Evolutionary conservation across 495 filamentous ascomycete species (phyloP), one percentile per base, ranked within the genome.

Genomic region (Sabuloglossum arenarium): DNA sequence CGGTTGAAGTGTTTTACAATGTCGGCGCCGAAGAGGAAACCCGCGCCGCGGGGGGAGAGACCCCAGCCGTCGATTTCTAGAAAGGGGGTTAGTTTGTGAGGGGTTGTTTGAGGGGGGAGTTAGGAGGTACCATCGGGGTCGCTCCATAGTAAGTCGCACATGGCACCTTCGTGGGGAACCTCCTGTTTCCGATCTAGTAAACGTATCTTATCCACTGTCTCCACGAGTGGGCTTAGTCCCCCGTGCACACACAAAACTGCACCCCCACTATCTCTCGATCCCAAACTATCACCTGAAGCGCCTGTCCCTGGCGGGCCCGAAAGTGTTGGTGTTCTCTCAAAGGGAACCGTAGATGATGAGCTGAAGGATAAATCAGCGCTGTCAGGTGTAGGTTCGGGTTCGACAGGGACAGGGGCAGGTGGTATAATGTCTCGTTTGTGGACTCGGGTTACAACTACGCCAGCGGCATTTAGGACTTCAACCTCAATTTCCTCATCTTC

Each of bases 121-220:
- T 21, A 21, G 53, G 24, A 10, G 14, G 12, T 37, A 58, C 56
- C 57, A 67, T 98, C 91, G 0, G 91, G 91, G 68, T 98, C 91
- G 5, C 86, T 94, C 91, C 91, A 98, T 14, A 98, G 75, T 5
- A 98, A 73, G 70, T 98, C 91, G 67, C 91, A 98, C 91, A 98
- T 98, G 61, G 91, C 87, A 54, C 91, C 91, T 72, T 98, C 91
- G 67, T 98, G 91, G 0, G 91, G 91, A 2, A 98, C 91, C 68
- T 98, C 91, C 69, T 98, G 91, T 68, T 97, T 98, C 45, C 91
- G 80, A 68, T 98, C 91, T 27, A 98, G 76, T 16, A 96, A 73
- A 27, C 93, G 79, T 68, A 98, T 98, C 66, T 94, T 95, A 68
- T 98, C 93, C 53, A 98, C 85, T 16, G 75, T 86, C 65, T 96